These are phyloP conservation scores for Zalaria sp. DNA, from an alignment of 2,329 filamentous ascomycete species.

Conservation along the genomic window DNA sequence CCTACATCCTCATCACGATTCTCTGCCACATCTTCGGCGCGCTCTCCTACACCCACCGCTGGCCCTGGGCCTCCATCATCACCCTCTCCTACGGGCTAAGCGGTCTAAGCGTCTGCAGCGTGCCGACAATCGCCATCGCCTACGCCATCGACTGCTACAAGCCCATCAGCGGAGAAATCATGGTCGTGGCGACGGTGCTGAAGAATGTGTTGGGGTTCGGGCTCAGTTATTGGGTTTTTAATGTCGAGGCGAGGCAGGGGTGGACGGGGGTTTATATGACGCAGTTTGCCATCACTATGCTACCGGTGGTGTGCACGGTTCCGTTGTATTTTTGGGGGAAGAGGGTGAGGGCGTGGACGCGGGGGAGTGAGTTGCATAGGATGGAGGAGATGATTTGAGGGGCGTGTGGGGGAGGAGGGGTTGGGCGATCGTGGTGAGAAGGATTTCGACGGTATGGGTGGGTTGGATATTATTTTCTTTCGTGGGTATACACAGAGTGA, in stretches of 20 bases:
- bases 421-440: neutral
- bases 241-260: constrained; percentile 22
- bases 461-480: too few relatives aligned
- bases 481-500: too few relatives aligned
- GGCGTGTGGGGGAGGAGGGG: neutral
- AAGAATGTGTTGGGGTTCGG: constrained; percentile 32
- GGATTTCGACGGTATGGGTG: too few relatives aligned
- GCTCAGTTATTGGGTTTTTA: constrained; percentile 27
- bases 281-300: constrained; percentile 25
- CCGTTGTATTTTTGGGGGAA: constrained; percentile 30
- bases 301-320: constrained; percentile 23
- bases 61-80: constrained; percentile 35
- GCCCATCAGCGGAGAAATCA: constrained; percentile 31
- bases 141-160: constrained; percentile 35
- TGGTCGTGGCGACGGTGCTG: constrained; percentile 29
- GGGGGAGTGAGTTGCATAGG: constrained; percentile 19
- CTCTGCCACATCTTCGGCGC: neutral
- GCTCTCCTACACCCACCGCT: constrained; percentile 10
- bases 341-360: constrained; percentile 24
- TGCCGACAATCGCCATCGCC: constrained; percentile 28
- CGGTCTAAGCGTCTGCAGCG: constrained; percentile 25
- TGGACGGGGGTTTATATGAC: constrained; percentile 30
- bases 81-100: constrained; percentile 34
- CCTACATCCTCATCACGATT: neutral
- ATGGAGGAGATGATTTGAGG: constrained; percentile 20